phyloP scores from a whole-genome alignment of 495 filamentous ascomycete genomes.

The Chaetomium tenue region DNA sequence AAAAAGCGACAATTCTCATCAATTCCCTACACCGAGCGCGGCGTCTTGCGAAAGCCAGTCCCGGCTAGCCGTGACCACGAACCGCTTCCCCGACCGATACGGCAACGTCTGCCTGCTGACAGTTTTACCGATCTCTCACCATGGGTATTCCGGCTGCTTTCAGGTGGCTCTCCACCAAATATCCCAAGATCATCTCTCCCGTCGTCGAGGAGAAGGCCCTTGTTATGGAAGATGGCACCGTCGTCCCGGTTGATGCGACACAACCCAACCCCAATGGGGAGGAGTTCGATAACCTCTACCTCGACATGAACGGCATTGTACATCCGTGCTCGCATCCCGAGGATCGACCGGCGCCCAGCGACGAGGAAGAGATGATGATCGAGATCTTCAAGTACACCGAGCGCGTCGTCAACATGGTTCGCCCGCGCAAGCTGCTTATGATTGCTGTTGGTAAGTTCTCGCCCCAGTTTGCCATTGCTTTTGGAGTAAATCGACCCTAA shows the following conservation, averaged over 20 bases:
- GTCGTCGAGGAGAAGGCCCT: conserved; percentile 83
- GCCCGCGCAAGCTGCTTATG: conserved; percentile 91
- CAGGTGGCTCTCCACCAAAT: conserved; percentile 91
- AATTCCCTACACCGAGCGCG: not conserved
- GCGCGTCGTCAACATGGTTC: conserved; percentile 96
- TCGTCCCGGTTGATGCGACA: conserved; percentile 80
- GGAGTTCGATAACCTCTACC: conserved; percentile 95
- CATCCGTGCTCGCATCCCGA: conserved; percentile 99
- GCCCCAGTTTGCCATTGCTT: not conserved
- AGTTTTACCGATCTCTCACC: conserved; percentile 31
- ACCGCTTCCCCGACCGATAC: not conserved
- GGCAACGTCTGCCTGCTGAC: not conserved
- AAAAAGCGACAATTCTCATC: not conserved
- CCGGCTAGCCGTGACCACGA: conserved; percentile 7
- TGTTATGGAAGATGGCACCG: conserved; percentile 70
- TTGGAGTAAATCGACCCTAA: conserved; percentile 35
- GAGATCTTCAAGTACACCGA: conserved; percentile 97
- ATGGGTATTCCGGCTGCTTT: conserved; percentile 97
- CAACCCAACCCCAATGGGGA: conserved; percentile 93
- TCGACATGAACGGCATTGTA: conserved; percentile 99
- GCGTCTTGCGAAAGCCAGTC: conserved; percentile 5
- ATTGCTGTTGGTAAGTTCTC: conserved; percentile 87
- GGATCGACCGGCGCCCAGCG: conserved; percentile 82
- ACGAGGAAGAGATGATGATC: conserved; percentile 99
- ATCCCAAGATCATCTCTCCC: conserved; percentile 90